Base-by-base conservation (phyloP, 192 early-diverging fungal species). In the Gryganskiella cystojenkinii region DNA sequence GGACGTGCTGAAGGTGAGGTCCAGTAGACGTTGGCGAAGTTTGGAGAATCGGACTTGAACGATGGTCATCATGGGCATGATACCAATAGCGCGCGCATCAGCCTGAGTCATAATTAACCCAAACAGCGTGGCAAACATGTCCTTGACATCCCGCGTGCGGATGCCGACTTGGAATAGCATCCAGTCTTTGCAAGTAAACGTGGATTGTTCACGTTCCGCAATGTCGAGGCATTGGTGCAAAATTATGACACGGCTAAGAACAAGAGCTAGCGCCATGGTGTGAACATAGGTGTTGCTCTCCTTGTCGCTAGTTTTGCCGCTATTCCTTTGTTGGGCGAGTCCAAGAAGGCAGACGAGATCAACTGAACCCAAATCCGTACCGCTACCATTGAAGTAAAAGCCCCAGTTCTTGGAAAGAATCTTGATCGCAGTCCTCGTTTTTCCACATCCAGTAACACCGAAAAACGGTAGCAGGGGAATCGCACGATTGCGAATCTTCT, bases 391-490 rank as follows among this genome's bases (percentile, higher is more conserved):
- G 50, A 73, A 73, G 49, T 73, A 73, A 19, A 73, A 73, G 37
- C 71, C 71, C 71, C 71, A 65, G 37, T 64, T 35, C 35, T 65
- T 65, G 56, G 49, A 60, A 14, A 73, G 57, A 46, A 73, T 53
- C 57, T 73, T 56, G 33, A 73, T 58, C 30, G 63, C 31, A 3
- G 62, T 61, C 37, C 63, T 58, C 40, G 71, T 73, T 65, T 73
- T 73, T 20, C 71, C 71, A 54, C 71, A 73, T 7, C 71, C 62
- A 53, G 56, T 49, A 24, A 71, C 70, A 22, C 61, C 70, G 11
- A 71, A 52, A 31, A 64, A 11, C 1, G 53, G 45, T 24, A 63
- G 19, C 31, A 63, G 45, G 17, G 54, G 70, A 57, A 58, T 50
- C n/a, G 28, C 22, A 56, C 61, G 25, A 20, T 19, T 15, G 57